Base-by-base conservation (phyloP, 2,329 filamentous ascomycete species). In the Furcasterigmium sp. region DNA sequence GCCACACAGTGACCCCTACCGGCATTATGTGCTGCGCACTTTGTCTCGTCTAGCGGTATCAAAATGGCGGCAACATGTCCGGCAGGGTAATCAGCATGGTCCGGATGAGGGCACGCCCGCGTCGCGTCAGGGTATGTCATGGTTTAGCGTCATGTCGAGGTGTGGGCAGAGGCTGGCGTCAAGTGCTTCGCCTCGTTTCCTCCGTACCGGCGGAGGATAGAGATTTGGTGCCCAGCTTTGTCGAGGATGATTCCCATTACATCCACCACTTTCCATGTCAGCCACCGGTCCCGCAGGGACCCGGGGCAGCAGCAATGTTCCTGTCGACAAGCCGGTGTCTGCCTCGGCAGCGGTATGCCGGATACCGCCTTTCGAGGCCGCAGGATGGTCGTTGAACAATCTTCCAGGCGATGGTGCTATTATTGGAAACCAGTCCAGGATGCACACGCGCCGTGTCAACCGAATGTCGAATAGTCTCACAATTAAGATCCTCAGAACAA, bases 321-420 rank as follows among this genome's bases (percentile, higher is more conserved):
- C 60, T 63, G 61, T 65, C 58, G 64, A 68, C 69, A 72, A 47
- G 43, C 65, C 67, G 65, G 68, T 70, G 69, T 63, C 68, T 58
- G 58, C 59, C 53, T 56, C 58, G 54, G 49, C 49, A 52, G 53
- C 51, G 39, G 58, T 62, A 69, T 65, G 50, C 62, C 66, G 52
- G 67, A 68, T 69, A 65, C 57, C 26, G 47, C 55, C 51, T 50
- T 51, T 42, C 51, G 55, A 30, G 54, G 58, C 58, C 57, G 64
- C 56, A 56, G 51, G 59, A 64, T 65, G 58, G 57, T 54, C 46
- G 45, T 49, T 57, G 45, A 56, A 60, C 59, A 59, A 53, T 58
- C 52, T 53, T 46, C 39, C 42, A 39, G 51, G 32, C n/a, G 29
- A 46, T 20, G 29, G 45, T 51, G 51, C 47, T 39, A 50, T 51